Evolutionary conservation across 2,329 filamentous ascomycete species (phyloP).

Genomic region (Lachnellula cervina): DNA sequence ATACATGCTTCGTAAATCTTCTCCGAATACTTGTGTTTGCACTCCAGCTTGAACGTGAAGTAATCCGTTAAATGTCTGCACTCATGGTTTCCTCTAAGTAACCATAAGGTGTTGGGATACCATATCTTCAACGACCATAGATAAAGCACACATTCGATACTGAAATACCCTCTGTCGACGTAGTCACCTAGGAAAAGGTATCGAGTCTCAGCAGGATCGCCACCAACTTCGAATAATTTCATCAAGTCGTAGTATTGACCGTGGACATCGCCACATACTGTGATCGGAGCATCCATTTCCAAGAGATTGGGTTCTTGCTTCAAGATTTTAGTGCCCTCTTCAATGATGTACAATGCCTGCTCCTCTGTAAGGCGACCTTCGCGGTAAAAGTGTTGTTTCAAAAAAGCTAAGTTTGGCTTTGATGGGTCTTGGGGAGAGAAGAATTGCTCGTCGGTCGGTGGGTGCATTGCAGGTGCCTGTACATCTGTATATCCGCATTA

Average conservation of each 20-base stretch:
- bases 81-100: conserved; percentile 96
- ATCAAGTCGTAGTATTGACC: conserved; percentile 99
- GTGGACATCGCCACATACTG: conserved; percentile 96
- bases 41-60: conserved; percentile 99
- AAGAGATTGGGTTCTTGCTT: conserved; percentile 89
- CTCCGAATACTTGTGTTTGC: conserved; percentile 99
- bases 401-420: conserved; percentile 88
- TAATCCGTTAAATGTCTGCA: conserved; percentile 98
- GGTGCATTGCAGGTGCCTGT: conserved; percentile 90
- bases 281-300: conserved; percentile 99
- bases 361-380: conserved; percentile 96
- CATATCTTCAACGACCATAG: conserved; percentile 98
- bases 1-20: conserved; percentile 95
- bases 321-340: conserved; percentile 79
- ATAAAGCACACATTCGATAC: conserved; percentile 97
- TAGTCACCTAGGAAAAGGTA: conserved; percentile 98
- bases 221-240: conserved; percentile 98
- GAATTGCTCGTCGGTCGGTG: conserved; percentile 91
- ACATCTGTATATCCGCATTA: conserved; percentile 60
- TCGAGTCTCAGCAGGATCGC: conserved; percentile 90
- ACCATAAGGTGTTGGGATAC: conserved; percentile 95
- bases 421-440: conserved; percentile 77
- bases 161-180: conserved; percentile 97
- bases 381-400: conserved; percentile 98
- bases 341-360: conserved; percentile 93